A percentile compares a stretch with the other conserved stretches of the same genome.
Conservation (phyloP, 139 green algal species). For the Parachlorella kessleri region DNA sequence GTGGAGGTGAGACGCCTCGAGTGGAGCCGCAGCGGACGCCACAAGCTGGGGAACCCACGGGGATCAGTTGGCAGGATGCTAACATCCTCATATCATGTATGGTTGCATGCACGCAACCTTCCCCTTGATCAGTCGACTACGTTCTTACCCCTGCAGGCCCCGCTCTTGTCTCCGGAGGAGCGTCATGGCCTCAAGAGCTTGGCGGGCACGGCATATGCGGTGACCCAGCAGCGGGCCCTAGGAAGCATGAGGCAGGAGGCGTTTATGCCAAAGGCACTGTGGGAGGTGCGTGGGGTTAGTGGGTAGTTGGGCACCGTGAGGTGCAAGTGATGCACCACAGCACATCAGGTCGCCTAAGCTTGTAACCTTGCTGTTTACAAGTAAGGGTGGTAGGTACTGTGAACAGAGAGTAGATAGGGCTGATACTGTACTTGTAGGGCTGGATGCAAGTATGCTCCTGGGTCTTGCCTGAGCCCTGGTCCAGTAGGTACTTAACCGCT, state of each 20-base stretch:
- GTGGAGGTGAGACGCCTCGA: not conserved
- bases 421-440: not conserved
- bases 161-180: not conserved
- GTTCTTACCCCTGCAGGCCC: not conserved
- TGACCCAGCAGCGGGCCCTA: not conserved
- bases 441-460: too few species aligned
- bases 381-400: not conserved
- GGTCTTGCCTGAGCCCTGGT: too few species aligned
- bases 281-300: too few species aligned
- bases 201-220: not conserved
- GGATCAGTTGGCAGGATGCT: too few species aligned
- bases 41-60: too few species aligned
- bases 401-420: not conserved
- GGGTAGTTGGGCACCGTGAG: too few species aligned
- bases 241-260: not conserved
- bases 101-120: not conserved
- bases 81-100: not conserved
- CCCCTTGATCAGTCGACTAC: not conserved
- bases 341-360: not conserved
- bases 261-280: not conserved
- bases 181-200: not conserved
- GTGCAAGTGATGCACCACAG: too few species aligned
- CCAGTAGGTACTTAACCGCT: too few species aligned
- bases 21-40: too few species aligned
- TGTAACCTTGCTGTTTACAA: not conserved